A percentile compares a stretch with the other conserved stretches of the same genome.
Conservation (phyloP, 805 yeast genomes). For the Saccharomyces jurei region DNA sequence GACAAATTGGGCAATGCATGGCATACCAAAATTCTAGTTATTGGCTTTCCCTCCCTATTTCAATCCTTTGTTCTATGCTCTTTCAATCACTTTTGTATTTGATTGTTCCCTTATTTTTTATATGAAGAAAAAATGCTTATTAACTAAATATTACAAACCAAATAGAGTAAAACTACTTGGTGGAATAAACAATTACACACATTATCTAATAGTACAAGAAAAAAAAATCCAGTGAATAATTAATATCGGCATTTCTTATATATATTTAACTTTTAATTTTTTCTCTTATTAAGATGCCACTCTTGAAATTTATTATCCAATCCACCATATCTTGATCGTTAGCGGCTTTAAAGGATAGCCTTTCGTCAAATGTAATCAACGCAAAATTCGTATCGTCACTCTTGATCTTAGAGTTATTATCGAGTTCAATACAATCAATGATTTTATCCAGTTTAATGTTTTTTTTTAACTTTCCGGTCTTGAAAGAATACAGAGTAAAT, state of each 20-base stretch:
- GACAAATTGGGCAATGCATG: conserved; percentile 19
- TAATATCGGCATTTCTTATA: neutral
- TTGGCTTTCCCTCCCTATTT: neutral
- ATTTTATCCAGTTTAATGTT: conserved; percentile 9
- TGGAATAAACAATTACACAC: neutral
- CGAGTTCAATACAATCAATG: conserved; percentile 17
- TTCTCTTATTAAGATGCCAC: conserved; percentile 14
- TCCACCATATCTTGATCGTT: conserved; percentile 18
- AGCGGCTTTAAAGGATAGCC: conserved; percentile 13
- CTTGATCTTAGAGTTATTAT: conserved; percentile 2
- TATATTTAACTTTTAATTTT: neutral
- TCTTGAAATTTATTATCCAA: conserved; percentile 20
- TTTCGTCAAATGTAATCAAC: conserved; percentile 12
- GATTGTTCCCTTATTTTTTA: neutral
- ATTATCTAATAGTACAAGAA: neutral
- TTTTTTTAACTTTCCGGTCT: conserved; percentile 10
- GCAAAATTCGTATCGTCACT: conserved; percentile 11
- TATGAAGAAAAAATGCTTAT: neutral
- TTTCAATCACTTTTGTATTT: neutral
- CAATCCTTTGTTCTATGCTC: neutral
- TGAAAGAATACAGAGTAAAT: conserved; percentile 11
- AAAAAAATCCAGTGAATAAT: neutral
- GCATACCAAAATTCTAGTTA: neutral
- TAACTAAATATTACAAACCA: neutral
- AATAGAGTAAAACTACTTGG: neutral